phyloP scores from a whole-genome alignment of 2,329 filamentous ascomycete genomes.

The Paraconiothyrium brasiliense region DNA sequence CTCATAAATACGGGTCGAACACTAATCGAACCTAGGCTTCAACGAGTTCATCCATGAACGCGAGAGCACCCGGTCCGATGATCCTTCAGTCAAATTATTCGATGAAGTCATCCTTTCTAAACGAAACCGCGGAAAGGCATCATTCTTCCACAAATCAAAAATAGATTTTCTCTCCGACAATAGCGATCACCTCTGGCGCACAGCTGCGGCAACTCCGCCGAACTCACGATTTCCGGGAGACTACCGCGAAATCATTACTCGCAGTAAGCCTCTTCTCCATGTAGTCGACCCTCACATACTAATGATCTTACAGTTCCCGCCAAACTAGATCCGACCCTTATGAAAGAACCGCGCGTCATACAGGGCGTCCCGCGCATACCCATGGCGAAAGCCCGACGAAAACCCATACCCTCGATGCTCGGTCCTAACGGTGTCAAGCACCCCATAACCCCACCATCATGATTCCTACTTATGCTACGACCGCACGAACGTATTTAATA shows the following conservation, averaged over 20 bases:
- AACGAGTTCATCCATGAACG: conserved; percentile 88
- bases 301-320: conserved; percentile 75
- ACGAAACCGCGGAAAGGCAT: conserved; percentile 71
- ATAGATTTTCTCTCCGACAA: conserved; percentile 74
- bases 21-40: conserved; percentile 61
- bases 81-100: conserved; percentile 77
- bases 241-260: conserved; percentile 60
- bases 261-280: conserved; percentile 62
- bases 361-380: conserved; percentile 80
- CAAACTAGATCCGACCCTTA: conserved; percentile 83
- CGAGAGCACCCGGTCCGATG: conserved; percentile 69
- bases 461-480: conserved; percentile 19
- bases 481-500: conserved; percentile 24
- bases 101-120: conserved; percentile 87
- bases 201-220: conserved; percentile 66
- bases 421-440: conserved; percentile 38
- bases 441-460: conserved; percentile 41
- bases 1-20: neutral
- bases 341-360: conserved; percentile 91
- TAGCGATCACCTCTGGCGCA: conserved; percentile 81
- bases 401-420: conserved; percentile 58
- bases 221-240: conserved; percentile 64
- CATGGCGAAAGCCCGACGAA: conserved; percentile 58
- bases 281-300: conserved; percentile 57
- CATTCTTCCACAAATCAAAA: conserved; percentile 69